phyloP scores from a whole-genome alignment of 23 red algal species.

The Gracilaria domingensis region DNA sequence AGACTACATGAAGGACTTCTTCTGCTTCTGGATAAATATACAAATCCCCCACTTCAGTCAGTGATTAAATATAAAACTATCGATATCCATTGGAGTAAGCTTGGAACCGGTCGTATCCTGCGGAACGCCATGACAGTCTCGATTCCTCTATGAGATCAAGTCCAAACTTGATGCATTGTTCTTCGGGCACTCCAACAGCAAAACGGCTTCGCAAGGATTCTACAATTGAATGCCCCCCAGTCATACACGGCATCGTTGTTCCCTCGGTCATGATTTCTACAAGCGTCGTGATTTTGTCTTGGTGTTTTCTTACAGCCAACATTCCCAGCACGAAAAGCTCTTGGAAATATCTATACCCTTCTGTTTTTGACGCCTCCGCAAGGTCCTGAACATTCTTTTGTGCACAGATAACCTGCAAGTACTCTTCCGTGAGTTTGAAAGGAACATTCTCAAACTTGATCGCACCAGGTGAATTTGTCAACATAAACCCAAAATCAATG shows the following conservation, averaged over 20 bases:
- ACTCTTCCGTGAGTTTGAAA: constrained; percentile 97
- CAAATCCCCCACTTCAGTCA: constrained; percentile 25
- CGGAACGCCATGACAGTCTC: constrained; percentile 88
- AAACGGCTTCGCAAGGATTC: constrained; percentile 89
- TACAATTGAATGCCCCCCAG: constrained; percentile 85
- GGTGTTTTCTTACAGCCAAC: constrained; percentile 95
- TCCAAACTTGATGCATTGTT: constrained; percentile 88
- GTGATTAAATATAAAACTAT: constrained; percentile 48
- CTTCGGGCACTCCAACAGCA: constrained; percentile 84
- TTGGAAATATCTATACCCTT: constrained; percentile 91
- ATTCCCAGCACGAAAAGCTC: constrained; percentile 96
- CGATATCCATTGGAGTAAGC: constrained; percentile 90
- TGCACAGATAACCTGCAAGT: constrained; percentile 92
- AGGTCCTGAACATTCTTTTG: constrained; percentile 71
- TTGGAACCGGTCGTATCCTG: constrained; percentile 95
- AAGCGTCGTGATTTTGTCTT: constrained; percentile 92
- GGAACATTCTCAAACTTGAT: constrained; percentile 99
- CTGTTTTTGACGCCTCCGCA: constrained; percentile 60
- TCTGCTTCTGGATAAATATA: constrained; percentile 10
- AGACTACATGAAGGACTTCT: constrained; percentile 5
- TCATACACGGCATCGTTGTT: constrained; percentile 97
- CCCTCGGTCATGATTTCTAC: constrained; percentile 99
- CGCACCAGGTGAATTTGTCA: constrained; percentile 95
- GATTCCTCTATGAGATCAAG: constrained; percentile 93
- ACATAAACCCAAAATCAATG: constrained; percentile 99